Base-by-base conservation (phyloP, 345 rosid species). In the Arabidopsis suecica region DNA sequence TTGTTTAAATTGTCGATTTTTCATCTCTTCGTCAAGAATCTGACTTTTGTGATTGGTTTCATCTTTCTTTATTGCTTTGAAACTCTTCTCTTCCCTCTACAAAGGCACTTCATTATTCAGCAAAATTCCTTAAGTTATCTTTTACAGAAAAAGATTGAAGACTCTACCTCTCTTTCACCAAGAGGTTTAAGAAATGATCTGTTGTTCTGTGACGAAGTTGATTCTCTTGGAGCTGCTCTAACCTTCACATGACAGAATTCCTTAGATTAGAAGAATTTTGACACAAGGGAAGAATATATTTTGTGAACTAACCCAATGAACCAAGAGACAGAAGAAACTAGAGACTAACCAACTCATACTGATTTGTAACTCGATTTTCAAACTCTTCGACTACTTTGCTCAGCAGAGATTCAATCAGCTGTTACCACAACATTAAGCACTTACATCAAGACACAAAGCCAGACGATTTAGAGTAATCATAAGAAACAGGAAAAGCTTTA, bases 361-460 rank as follows among this genome's bases (percentile, higher is more conserved):
- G 97, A 82, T 81, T 87, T 63, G 87, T 80, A 64, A 95, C 84
- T 57, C 97, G 91, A 57, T 83, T 82, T 82, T 92, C 97, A 80
- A 92, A 92, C 86, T 88, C 99, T 79, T 95, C 79, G 20, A 83
- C 88, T 63, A 95, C 89, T 81, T 89, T 90, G 71, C 88, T 86
- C 58, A 95, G 90, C 55, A 95, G 91, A 30, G 97, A 86, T 85
- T 95, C 99, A 82, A 94, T 86, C 83, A 92, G 71, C 99, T 95
- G 81, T 75, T 49, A 23, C 79, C 69, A 66, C 61, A 72, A 62
- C 73, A 67, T 63, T 59, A 64, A 71, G 42, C 58, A 74, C 33
- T 75, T 66, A 62, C 51, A 54, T 76, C 8, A 76, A 32, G 25
- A 40, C 34, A 67, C 25, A 62, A 68, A 61, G 65, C 44, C 60